A percentile compares a stretch with the other conserved stretches of the same genome.
Conservation (phyloP, 2,329 filamentous ascomycete genomes). For the Thelonectria blattea region DNA sequence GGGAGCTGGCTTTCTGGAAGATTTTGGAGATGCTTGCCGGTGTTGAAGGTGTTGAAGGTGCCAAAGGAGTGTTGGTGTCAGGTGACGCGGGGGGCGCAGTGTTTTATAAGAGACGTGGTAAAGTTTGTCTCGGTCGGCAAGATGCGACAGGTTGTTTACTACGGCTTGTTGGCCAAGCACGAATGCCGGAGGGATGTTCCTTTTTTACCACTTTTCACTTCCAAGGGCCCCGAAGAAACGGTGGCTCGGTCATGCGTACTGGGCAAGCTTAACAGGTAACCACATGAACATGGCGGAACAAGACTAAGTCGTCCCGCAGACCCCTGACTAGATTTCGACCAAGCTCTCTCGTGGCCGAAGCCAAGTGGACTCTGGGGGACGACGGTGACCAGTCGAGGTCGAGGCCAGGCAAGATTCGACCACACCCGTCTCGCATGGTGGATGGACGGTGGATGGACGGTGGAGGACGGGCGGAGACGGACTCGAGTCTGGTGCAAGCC, state of each 20-base stretch:
- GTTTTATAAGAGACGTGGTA: background rate
- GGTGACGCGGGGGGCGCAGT: background rate
- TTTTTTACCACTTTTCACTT: conserved; percentile 2
- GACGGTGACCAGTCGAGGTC: conserved; percentile 35
- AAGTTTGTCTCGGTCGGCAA: background rate
- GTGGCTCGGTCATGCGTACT: conserved; percentile 20
- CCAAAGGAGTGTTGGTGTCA: background rate
- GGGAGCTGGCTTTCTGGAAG: background rate
- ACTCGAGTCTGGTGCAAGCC: conserved; percentile 31
- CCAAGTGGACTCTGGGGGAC: conserved; percentile 33
- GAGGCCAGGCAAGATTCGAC: conserved; percentile 20
- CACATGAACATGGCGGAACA: conserved; percentile 27
- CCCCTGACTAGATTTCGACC: conserved; percentile 39
- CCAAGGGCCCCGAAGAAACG: conserved; percentile 7
- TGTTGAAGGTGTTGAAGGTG: background rate
- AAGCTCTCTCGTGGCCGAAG: conserved; percentile 31
- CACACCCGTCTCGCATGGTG: conserved; percentile 28
- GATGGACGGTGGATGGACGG: background rate
- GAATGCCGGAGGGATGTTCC: conserved; percentile 11
- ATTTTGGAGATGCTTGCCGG: background rate
- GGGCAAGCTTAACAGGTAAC: conserved; percentile 21
- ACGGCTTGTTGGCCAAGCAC: conserved; percentile 6
- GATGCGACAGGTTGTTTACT: conserved; percentile 9
- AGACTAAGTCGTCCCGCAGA: conserved; percentile 24
- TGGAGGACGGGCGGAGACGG: conserved; percentile 20